Percentiles rank a stretch among this genome's conserved stretches.
These are phyloP conservation scores for Phytopythium montanum DNA, from an alignment of 352 stramenopile genomes.

Conservation along the genomic window DNA sequence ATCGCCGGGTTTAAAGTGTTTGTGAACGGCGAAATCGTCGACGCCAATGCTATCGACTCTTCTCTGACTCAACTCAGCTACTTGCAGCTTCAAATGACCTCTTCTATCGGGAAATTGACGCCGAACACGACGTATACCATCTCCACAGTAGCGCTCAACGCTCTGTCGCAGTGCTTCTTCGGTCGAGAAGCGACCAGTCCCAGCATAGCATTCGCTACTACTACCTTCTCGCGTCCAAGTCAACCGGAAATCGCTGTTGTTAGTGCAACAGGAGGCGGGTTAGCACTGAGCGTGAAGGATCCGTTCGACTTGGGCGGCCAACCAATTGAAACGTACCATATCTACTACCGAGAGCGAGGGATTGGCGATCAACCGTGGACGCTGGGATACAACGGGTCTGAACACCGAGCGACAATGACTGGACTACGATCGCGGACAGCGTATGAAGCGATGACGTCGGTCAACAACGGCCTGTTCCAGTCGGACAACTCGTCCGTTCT, in stretches of 20 bases:
- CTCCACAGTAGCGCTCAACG: conserved; percentile 32
- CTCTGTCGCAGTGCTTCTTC: conserved; percentile 45
- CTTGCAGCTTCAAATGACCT: conserved; percentile 21
- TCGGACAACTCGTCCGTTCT: conserved; percentile 39
- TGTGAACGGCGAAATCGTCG: conserved; percentile 25
- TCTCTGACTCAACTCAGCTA: conserved; percentile 10
- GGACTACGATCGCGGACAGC: conserved; percentile 18
- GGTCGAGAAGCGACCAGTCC: conserved; percentile 18
- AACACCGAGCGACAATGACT: conserved; percentile 29
- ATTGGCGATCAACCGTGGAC: conserved; percentile 22
- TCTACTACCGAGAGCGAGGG: conserved; percentile 38
- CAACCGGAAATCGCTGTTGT: conserved; percentile 18
- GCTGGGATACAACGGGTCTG: conserved; percentile 23
- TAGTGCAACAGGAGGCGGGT: conserved; percentile 39
- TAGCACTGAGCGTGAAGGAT: conserved; percentile 39
- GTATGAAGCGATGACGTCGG: conserved; percentile 38
- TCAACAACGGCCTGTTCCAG: conserved; percentile 39
- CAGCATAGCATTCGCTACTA: conserved; percentile 20
- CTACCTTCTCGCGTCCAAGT: conserved; percentile 20
- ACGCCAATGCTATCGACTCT: conserved; percentile 13
- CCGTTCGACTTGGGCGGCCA: conserved; percentile 45
- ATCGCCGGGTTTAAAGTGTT: conserved; percentile 42
- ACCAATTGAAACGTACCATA: conserved; percentile 26
- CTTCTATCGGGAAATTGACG: conserved; percentile 26
- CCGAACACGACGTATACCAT: conserved; percentile 28